phyloP scores from a whole-genome alignment of 2,329 filamentous ascomycete genomes.

The Tolypocladium amazonense region DNA sequence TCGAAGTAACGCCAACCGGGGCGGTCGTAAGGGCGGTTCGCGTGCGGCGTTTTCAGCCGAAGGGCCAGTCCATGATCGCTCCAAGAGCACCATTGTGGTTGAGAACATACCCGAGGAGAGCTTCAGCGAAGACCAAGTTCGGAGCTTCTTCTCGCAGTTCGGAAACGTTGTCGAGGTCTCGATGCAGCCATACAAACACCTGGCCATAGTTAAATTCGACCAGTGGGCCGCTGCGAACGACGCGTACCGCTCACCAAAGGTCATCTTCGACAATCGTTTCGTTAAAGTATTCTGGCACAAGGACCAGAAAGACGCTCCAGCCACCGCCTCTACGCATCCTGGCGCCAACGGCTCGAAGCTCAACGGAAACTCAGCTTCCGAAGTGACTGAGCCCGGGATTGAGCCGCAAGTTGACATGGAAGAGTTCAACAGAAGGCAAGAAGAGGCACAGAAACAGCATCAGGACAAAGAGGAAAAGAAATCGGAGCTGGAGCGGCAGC shows the following conservation, averaged over 20 bases:
- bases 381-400: slow-evolving; percentile 5
- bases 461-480: slow-evolving; percentile 55
- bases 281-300: slow-evolving; percentile 77
- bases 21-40: slow-evolving; percentile 22
- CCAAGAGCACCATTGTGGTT: slow-evolving; percentile 60
- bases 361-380: slow-evolving; percentile 7
- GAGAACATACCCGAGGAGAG: slow-evolving; percentile 68
- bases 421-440: slow-evolving; percentile 57
- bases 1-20: slow-evolving; percentile 15
- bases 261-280: slow-evolving; percentile 76
- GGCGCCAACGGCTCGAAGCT: slow-evolving; percentile 14
- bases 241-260: slow-evolving; percentile 67
- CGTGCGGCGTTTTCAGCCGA: slow-evolving; percentile 53
- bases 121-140: slow-evolving; percentile 54
- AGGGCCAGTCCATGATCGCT: slow-evolving; percentile 50
- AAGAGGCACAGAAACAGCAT: slow-evolving; percentile 59
- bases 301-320: slow-evolving; percentile 29
- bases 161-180: slow-evolving; percentile 53
- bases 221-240: slow-evolving; percentile 55
- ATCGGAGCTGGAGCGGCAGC: slow-evolving; percentile 50
- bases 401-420: slow-evolving; percentile 56
- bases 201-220: slow-evolving; percentile 61
- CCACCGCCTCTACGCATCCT: slow-evolving; percentile 13
- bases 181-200: slow-evolving; percentile 53
- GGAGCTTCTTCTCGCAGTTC: slow-evolving; percentile 61